These are phyloP conservation scores for Chrysoporthe puriensis DNA, from an alignment of 2,329 filamentous ascomycete species.

Conservation along the genomic window DNA sequence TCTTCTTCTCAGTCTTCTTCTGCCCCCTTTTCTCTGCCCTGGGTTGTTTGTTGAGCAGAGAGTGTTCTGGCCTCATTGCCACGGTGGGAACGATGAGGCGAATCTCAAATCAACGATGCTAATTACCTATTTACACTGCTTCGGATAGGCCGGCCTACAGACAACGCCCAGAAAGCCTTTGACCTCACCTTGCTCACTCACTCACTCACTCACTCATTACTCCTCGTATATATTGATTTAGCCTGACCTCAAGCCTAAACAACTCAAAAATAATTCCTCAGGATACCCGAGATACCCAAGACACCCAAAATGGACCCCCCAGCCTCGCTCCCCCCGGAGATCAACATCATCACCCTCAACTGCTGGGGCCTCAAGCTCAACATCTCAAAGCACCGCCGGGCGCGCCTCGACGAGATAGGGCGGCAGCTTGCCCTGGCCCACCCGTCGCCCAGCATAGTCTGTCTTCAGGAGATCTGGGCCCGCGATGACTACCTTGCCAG, in stretches of 20 bases:
- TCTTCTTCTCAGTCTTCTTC: too few relatives aligned
- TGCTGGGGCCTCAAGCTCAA: slow-evolving; percentile 91
- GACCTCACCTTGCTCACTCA: too few relatives aligned
- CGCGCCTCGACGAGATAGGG: slow-evolving; percentile 83
- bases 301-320: slow-evolving; percentile 33
- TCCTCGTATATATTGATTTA: too few relatives aligned
- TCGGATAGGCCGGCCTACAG: too few relatives aligned
- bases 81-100: neutral
- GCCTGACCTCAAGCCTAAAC: too few relatives aligned
- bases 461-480: slow-evolving; percentile 94
- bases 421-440: slow-evolving; percentile 70
- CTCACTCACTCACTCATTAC: too few relatives aligned
- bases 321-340: slow-evolving; percentile 52
- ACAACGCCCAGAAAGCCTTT: neutral
- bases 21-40: too few relatives aligned
- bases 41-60: too few relatives aligned
- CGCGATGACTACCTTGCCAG: slow-evolving; percentile 74
- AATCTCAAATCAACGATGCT: too few relatives aligned
- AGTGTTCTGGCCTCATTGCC: too few relatives aligned
- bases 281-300: neutral
- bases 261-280: too few relatives aligned
- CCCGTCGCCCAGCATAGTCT: slow-evolving; percentile 80
- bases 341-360: slow-evolving; percentile 87
- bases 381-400: slow-evolving; percentile 75
- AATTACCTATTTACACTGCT: too few relatives aligned